Conservation (phyloP, 2,329 filamentous ascomycete species). For the Pyrenophora teres region DNA sequence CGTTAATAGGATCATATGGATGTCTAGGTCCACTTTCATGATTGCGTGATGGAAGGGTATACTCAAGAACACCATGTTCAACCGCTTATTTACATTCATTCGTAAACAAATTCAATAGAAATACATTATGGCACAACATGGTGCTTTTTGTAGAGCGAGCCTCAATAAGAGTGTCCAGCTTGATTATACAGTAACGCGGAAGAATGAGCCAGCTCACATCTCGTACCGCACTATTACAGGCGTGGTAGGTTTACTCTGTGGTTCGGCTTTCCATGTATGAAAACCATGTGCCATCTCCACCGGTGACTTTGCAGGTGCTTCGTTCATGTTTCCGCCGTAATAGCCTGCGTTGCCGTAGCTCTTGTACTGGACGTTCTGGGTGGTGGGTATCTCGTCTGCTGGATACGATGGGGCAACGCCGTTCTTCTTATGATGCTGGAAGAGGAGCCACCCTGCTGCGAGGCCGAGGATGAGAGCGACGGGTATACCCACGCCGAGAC, state of each 20-base stretch:
- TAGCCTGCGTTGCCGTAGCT: neutral
- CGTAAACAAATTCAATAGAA: too few relatives aligned
- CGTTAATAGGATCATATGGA: too few relatives aligned
- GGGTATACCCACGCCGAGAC: neutral
- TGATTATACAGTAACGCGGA: neutral
- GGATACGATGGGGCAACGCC: neutral
- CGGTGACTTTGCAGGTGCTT: conserved; percentile 7
- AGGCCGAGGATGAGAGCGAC: neutral
- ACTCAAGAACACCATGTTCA: too few relatives aligned
- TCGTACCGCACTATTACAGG: neutral
- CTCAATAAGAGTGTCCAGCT: too few relatives aligned
- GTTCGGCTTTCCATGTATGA: neutral
- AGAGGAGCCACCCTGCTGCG: neutral
- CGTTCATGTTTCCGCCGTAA: conserved; percentile 1
- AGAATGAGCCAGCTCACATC: neutral
- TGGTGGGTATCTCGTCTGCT: neutral
- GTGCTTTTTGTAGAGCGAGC: too few relatives aligned
- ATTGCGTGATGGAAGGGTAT: too few relatives aligned
- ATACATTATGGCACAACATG: too few relatives aligned
- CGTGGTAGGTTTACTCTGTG: neutral
- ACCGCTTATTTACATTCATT: too few relatives aligned
- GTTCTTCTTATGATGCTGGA: conserved; percentile 2
- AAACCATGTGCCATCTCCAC: neutral
- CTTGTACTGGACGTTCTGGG: neutral
- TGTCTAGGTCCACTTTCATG: too few relatives aligned